These are phyloP conservation scores for Ilex asprella DNA, from an alignment of 257 asterid genomes.

Conservation along the genomic window DNA sequence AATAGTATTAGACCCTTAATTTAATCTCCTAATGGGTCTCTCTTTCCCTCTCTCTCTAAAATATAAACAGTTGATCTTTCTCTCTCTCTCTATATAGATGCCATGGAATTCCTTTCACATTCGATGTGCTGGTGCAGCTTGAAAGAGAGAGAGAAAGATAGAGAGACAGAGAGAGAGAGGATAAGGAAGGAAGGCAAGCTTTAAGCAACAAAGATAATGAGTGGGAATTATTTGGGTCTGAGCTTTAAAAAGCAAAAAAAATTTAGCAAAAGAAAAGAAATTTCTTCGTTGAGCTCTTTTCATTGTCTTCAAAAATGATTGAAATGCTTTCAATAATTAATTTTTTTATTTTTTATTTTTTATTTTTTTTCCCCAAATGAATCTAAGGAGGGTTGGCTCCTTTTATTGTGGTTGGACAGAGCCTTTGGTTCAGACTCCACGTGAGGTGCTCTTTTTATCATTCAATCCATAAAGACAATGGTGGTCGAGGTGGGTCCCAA, in stretches of 20 bases:
- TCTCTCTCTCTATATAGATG: conserved; percentile 25
- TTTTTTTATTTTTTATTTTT: neutral
- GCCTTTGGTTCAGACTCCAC: conserved; percentile 96
- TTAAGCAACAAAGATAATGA: conserved; percentile 95
- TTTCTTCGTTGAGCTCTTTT: conserved; percentile 28
- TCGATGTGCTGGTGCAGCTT: conserved; percentile 19
- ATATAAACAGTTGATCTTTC: conserved; percentile 8
- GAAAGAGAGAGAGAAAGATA: conserved; percentile 10
- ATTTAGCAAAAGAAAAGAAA: conserved; percentile 21
- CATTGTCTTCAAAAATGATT: neutral
- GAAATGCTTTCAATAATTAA: neutral
- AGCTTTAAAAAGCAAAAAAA: conserved; percentile 48
- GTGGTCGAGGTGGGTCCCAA: conserved; percentile 64
- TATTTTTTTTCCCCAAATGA: neutral
- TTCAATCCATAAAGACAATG: conserved; percentile 93
- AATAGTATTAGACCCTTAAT: conserved; percentile 12
- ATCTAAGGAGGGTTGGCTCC: conserved; percentile 1
- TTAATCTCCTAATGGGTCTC: conserved; percentile 25
- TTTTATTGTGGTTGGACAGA: conserved; percentile 71
- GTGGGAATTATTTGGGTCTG: conserved; percentile 78
- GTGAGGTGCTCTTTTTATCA: conserved; percentile 99
- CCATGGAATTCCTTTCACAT: conserved; percentile 20
- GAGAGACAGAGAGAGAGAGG: conserved; percentile 32
- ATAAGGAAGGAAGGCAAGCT: conserved; percentile 48
- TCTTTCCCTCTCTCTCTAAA: conserved; percentile 8